Percentiles rank a stretch among this genome's conserved stretches.
Conservation (phyloP, 768 basidiomycete genomes). For the Boletus pseudopeckii region DNA sequence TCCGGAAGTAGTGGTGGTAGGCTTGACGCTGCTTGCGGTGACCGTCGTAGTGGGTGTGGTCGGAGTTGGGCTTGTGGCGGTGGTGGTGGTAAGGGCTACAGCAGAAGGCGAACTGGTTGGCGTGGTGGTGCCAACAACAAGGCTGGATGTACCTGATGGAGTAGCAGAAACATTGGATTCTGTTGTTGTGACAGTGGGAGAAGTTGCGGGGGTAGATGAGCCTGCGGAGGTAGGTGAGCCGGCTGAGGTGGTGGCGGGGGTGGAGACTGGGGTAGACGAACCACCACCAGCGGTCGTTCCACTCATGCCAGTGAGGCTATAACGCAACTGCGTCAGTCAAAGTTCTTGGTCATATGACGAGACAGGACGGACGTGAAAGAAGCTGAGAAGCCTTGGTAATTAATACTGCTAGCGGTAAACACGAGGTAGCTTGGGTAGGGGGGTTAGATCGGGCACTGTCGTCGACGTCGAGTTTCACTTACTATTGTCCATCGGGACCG, state of each 20-base stretch:
- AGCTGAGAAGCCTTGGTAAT: conserved; percentile 47
- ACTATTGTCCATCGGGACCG: conserved; percentile 60
- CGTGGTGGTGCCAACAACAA: background rate
- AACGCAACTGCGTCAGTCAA: conserved; percentile 4
- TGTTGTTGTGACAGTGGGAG: background rate
- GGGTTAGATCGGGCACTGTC: conserved; percentile 4
- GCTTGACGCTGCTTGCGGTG: conserved; percentile 23
- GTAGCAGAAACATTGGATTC: background rate
- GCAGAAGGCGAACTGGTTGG: conserved; percentile 10
- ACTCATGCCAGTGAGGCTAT: conserved; percentile 55
- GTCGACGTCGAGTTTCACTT: conserved; percentile 19
- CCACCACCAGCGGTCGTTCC: conserved; percentile 41
- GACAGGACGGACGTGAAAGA: conserved; percentile 48
- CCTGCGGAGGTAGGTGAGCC: conserved; percentile 16
- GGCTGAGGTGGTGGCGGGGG: conserved; percentile 5
- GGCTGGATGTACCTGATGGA: conserved; percentile 17
- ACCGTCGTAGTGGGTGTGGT: conserved; percentile 34
- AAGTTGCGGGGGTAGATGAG: conserved; percentile 5
- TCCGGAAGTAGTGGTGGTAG: conserved; percentile 33
- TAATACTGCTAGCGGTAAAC: conserved; percentile 41
- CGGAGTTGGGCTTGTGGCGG: conserved; percentile 30
- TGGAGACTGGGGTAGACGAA: conserved; percentile 15
- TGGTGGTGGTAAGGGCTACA: background rate
- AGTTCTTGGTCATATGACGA: background rate
- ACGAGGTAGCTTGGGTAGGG: conserved; percentile 51